phyloP scores from a whole-genome alignment of 306 rosid genomes.

The Prunus salicina region DNA sequence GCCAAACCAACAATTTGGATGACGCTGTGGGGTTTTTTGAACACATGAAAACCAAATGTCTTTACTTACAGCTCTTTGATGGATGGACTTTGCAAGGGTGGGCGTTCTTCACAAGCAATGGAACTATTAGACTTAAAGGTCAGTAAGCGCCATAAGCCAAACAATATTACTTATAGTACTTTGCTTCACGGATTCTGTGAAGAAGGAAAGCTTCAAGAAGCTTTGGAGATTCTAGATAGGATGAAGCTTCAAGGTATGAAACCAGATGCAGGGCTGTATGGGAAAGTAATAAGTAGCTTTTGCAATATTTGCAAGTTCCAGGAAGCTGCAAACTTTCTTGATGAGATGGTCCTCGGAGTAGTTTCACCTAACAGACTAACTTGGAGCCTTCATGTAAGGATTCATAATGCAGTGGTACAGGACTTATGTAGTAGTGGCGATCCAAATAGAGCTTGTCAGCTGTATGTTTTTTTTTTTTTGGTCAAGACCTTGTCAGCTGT shows the following conservation, averaged over 20 bases:
- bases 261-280: conserved; percentile 79
- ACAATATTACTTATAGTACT: conserved; percentile 69
- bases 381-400: conserved; percentile 71
- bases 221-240: conserved; percentile 77
- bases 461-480: no score
- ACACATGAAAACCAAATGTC: conserved; percentile 76
- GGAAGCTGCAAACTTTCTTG: conserved; percentile 87
- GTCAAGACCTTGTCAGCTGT: conserved; percentile 64
- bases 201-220: conserved; percentile 68
- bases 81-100: conserved; percentile 82
- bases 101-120: conserved; percentile 62
- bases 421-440: conserved; percentile 54
- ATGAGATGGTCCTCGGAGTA: conserved; percentile 77
- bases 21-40: conserved; percentile 62
- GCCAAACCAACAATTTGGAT: conserved; percentile 54
- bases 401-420: conserved; percentile 68
- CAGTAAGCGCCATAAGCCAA: conserved; percentile 52
- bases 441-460: conserved; percentile 59
- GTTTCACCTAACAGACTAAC: conserved; percentile 60
- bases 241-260: conserved; percentile 89
- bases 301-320: conserved; percentile 55
- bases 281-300: conserved; percentile 62
- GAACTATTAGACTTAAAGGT: conserved; percentile 60
- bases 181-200: conserved; percentile 67
- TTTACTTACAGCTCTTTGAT: conserved; percentile 72